Percentiles rank a stretch among this genome's conserved stretches.
Conservation (phyloP, 2,329 filamentous ascomycete species). For the Aspergillus tamarii region DNA sequence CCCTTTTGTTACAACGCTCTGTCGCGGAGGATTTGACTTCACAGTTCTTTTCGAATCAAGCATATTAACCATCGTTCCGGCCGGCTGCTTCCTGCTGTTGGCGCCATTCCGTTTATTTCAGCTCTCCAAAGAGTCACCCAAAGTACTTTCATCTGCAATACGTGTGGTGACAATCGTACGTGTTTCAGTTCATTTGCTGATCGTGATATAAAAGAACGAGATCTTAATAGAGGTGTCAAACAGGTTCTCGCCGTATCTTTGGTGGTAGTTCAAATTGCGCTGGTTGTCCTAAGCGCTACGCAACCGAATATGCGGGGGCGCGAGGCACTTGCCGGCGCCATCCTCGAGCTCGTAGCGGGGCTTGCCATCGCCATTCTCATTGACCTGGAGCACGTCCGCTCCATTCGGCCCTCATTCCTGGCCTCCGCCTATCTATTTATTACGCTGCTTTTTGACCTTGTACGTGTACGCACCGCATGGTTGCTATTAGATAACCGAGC, state of each 20-base stretch:
- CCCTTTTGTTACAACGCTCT: conserved; percentile 8
- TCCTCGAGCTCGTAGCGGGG: conserved; percentile 24
- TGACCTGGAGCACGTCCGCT: conserved; percentile 30
- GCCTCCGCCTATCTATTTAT: conserved; percentile 46
- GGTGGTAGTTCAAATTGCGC: not conserved
- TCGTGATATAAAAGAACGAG: not conserved
- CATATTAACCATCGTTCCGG: conserved; percentile 18
- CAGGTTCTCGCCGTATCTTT: not conserved
- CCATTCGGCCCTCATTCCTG: conserved; percentile 33
- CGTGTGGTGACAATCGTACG: conserved; percentile 14
- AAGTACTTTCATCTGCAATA: conserved; percentile 16
- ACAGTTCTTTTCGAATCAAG: conserved; percentile 19
- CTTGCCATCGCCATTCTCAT: conserved; percentile 20
- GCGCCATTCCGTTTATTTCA: conserved; percentile 18
- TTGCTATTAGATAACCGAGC: conserved; percentile 22
- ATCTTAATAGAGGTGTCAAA: not conserved
- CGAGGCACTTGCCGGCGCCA: conserved; percentile 7
- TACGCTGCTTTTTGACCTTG: conserved; percentile 46
- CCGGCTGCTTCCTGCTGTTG: conserved; percentile 13
- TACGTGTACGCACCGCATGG: conserved; percentile 45
- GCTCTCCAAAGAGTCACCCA: conserved; percentile 14
- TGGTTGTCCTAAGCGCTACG: not conserved
- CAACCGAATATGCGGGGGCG: conserved; percentile 1
- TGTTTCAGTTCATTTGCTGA: conserved; percentile 1
- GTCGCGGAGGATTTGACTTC: conserved; percentile 25